A percentile compares a stretch with the other conserved stretches of the same genome.
These are phyloP conservation scores for Bruguiera parviflora DNA, from an alignment of 345 rosid genomes.

Conservation along the genomic window DNA sequence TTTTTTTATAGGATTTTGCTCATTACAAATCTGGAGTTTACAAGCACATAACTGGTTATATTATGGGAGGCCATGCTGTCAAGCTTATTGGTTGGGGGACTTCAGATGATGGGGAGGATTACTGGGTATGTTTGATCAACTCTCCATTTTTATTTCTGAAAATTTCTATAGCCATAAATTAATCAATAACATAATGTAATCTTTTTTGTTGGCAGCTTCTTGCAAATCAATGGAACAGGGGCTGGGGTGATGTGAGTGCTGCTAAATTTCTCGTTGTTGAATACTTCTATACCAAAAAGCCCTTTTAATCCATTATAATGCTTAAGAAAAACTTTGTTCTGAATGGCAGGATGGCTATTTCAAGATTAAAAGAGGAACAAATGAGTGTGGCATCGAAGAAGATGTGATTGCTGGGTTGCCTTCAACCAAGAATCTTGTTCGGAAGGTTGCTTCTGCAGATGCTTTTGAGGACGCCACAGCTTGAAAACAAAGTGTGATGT, in stretches of 20 bases:
- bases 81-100: constrained; percentile 99
- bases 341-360: constrained; percentile 78
- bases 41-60: constrained; percentile 68
- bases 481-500: constrained; percentile 15
- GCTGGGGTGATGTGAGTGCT: constrained; percentile 88
- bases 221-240: constrained; percentile 89
- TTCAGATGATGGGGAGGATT: constrained; percentile 73
- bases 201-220: constrained; percentile 54
- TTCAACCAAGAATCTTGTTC: constrained; percentile 63
- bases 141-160: not conserved
- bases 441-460: constrained; percentile 35
- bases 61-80: constrained; percentile 91
- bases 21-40: constrained; percentile 94
- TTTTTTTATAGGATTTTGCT: constrained; percentile 69
- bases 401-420: constrained; percentile 80
- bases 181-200: constrained; percentile 1
- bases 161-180: not conserved
- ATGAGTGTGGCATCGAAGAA: constrained; percentile 87
- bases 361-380: constrained; percentile 81
- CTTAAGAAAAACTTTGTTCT: not conserved
- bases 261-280: not conserved
- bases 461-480: constrained; percentile 37
- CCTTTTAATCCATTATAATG: too few relatives aligned
- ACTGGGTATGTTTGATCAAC: constrained; percentile 56
- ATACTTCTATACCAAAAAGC: not conserved